Evolutionary conservation across 176 grass and related monocot genomes (phyloP).

Genomic region (Raddia guianensis): DNA sequence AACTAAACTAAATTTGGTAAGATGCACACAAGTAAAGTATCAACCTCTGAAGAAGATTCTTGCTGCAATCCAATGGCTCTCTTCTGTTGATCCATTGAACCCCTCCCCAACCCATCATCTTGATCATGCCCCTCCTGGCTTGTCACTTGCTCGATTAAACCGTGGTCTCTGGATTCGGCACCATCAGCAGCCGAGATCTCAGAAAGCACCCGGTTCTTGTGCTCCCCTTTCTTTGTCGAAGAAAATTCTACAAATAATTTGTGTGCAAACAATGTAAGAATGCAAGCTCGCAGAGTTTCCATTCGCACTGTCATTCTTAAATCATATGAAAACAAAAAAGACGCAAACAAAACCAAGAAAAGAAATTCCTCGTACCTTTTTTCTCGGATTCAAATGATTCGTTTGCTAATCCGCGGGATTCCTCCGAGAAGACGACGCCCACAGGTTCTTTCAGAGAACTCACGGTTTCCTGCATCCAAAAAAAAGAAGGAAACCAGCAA

Average conservation of each 20-base stretch:
- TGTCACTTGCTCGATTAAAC: slow-evolving; percentile 44
- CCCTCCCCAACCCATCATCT: slow-evolving; percentile 20
- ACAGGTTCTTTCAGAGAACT: slow-evolving; percentile 41
- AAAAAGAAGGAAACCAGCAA: background rate
- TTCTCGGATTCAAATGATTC: slow-evolving; percentile 14
- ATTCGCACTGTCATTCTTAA: background rate
- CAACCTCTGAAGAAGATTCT: slow-evolving; percentile 46
- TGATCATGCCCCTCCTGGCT: background rate
- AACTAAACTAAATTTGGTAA: slow-evolving; percentile 26
- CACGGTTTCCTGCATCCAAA: slow-evolving; percentile 34
- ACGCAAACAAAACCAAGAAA: background rate
- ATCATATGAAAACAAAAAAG: background rate
- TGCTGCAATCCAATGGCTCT: slow-evolving; percentile 18
- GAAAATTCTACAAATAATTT: slow-evolving; percentile 44
- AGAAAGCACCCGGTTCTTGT: slow-evolving; percentile 52
- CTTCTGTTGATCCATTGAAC: background rate
- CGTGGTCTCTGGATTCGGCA: background rate
- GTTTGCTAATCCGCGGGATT: background rate
- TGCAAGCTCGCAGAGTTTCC: background rate
- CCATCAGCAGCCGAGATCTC: slow-evolving; percentile 22
- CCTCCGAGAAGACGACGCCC: slow-evolving; percentile 17
- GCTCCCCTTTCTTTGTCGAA: slow-evolving; percentile 11
- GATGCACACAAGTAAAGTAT: background rate
- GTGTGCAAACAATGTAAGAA: slow-evolving; percentile 23
- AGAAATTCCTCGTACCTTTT: slow-evolving; percentile 2